Conservation (phyloP, 345 rosid species). For the Angophora floribunda region DNA sequence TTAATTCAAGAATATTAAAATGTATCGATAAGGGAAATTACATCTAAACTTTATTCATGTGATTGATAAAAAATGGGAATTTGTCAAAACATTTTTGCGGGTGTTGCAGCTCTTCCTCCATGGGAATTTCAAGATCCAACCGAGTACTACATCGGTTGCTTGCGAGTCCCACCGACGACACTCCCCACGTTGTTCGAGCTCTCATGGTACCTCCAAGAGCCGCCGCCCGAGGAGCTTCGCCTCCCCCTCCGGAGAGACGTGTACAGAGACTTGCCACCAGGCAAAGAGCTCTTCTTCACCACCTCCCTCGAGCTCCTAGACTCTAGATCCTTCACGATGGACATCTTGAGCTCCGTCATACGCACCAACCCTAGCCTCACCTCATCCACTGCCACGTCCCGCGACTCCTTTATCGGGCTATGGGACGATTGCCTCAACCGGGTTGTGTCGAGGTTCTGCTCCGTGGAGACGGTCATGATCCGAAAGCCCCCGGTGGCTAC, state of each 20-base stretch:
- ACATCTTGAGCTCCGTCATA: conserved; percentile 55
- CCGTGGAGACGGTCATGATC: conserved; percentile 38
- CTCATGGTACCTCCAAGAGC: conserved; percentile 79
- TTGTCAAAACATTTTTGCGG: neutral
- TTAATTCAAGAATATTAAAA: neutral
- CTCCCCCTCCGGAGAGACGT: conserved; percentile 79
- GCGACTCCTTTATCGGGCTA: conserved; percentile 75
- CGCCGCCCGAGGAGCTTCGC: conserved; percentile 79
- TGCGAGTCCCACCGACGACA: conserved; percentile 45
- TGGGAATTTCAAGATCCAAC: conserved; percentile 88
- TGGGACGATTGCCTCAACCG: conserved; percentile 91
- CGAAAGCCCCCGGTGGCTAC: conserved; percentile 38
- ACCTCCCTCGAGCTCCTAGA: conserved; percentile 54
- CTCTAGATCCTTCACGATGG: conserved; percentile 52
- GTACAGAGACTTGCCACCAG: conserved; percentile 69
- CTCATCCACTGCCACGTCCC: conserved; percentile 34
- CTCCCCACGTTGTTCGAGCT: conserved; percentile 74
- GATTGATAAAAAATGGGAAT: neutral
- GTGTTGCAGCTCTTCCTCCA: conserved; percentile 38
- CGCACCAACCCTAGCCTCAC: conserved; percentile 37
- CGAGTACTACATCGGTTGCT: conserved; percentile 59
- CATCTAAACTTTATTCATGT: neutral
- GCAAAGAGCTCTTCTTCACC: conserved; percentile 76
- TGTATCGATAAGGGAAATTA: neutral
- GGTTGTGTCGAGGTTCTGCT: conserved; percentile 66